Evolutionary conservation across 106 monocot species (phyloP).

Genomic region (Allium cepa): DNA sequence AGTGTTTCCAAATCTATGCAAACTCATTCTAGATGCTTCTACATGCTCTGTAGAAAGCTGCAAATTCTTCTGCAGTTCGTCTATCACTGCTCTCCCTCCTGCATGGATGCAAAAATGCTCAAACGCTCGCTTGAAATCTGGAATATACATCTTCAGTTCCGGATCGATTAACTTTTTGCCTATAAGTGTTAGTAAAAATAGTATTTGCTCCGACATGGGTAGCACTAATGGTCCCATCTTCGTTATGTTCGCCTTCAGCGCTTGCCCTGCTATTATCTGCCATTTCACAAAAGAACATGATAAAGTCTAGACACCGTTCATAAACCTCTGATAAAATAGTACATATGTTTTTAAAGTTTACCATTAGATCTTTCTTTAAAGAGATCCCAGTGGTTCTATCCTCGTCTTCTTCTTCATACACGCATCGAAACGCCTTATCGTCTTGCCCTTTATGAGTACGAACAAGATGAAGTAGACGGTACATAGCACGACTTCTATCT

Average conservation of each 20-base stretch:
- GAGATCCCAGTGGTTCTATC: constrained; percentile 9
- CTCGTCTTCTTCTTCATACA: constrained; percentile 16
- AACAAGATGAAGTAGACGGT: constrained; percentile 13
- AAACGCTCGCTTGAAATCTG: constrained; percentile 77
- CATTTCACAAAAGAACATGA: no score
- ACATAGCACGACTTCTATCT: constrained; percentile 12
- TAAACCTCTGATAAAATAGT: no score
- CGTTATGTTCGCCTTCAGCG: constrained; percentile 15
- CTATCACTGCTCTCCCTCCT: constrained; percentile 76
- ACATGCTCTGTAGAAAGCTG: constrained; percentile 52
- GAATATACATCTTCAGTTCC: constrained; percentile 40
- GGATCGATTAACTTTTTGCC: constrained; percentile 10
- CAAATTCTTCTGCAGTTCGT: constrained; percentile 74
- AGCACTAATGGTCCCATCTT: constrained; percentile 12
- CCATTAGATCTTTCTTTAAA: constrained; percentile 19
- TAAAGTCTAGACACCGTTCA: no score
- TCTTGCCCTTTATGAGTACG: constrained; percentile 13
- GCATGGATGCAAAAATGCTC: constrained; percentile 95
- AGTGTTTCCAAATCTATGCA: constrained; percentile 82
- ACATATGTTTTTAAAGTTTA: no score
- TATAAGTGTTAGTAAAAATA: constrained; percentile 16
- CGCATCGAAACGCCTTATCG: constrained; percentile 17
- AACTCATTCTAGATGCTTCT: constrained; percentile 68
- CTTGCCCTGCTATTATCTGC: constrained; percentile 11
- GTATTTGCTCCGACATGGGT: constrained; percentile 18